Percentiles rank a stretch among this genome's conserved stretches.
Evolutionary conservation across 257 asterid species (phyloP).

Genomic region (Plantago ovata): DNA sequence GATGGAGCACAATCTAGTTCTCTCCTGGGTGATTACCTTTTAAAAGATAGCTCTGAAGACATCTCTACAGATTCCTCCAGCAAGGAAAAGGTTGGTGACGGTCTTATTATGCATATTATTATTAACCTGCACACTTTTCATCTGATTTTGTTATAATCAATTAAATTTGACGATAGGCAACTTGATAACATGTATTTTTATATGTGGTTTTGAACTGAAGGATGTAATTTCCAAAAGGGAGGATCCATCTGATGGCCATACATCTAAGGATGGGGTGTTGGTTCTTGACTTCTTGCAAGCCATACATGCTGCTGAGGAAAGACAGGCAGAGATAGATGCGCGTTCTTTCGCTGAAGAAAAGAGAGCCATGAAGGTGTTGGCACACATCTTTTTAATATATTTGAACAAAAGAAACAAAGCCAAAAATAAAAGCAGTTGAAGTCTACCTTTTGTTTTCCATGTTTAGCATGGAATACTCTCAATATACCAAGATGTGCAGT

Average conservation of each 20-base stretch:
- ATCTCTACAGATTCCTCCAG: slow-evolving; percentile 33
- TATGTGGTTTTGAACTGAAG: slow-evolving; percentile 36
- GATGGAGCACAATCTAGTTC: slow-evolving; percentile 37
- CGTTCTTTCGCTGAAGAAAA: slow-evolving; percentile 57
- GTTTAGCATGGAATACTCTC: background rate
- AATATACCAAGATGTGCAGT: slow-evolving; percentile 14
- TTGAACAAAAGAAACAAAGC: background rate
- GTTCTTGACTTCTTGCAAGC: slow-evolving; percentile 89
- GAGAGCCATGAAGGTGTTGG: slow-evolving; percentile 65
- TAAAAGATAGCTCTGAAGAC: slow-evolving; percentile 43
- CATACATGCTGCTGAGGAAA: slow-evolving; percentile 93
- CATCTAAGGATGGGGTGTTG: slow-evolving; percentile 83
- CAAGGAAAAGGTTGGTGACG: slow-evolving; percentile 47
- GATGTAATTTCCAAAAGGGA: slow-evolving; percentile 42
- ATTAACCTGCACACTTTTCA: background rate
- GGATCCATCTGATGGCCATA: slow-evolving; percentile 48
- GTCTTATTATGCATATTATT: slow-evolving; percentile 3
- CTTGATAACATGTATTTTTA: slow-evolving; percentile 4
- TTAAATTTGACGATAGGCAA: slow-evolving; percentile 1
- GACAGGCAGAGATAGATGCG: slow-evolving; percentile 88
- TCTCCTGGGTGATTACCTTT: slow-evolving; percentile 68
- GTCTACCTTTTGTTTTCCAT: slow-evolving; percentile 4
- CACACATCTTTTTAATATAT: slow-evolving; percentile 15
- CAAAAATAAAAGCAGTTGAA: slow-evolving; percentile 5
- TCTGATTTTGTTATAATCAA: slow-evolving; percentile 16